phyloP scores from a whole-genome alignment of 169 alveolate species.

The Eimeria brunetti region DNA sequence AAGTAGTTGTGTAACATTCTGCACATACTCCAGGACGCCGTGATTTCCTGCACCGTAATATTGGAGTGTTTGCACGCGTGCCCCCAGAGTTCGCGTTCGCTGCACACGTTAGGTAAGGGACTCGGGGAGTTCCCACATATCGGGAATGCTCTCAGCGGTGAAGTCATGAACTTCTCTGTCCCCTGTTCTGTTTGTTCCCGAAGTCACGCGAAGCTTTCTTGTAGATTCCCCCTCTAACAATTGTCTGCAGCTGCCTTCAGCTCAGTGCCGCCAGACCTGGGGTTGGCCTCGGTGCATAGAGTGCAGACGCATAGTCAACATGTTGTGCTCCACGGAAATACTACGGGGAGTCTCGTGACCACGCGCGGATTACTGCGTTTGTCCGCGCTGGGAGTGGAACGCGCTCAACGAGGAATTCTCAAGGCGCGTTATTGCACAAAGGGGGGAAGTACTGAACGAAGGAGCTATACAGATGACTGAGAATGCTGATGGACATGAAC shows the following conservation, averaged over 20 bases:
- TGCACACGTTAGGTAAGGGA: neutral
- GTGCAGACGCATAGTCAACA: neutral
- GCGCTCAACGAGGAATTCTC: neutral
- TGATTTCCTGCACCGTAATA: neutral
- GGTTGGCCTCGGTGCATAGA: neutral
- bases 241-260: neutral
- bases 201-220: neutral
- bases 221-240: neutral
- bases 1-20: neutral
- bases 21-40: neutral
- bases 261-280: neutral
- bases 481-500: neutral
- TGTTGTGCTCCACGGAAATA: neutral
- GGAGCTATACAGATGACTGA: neutral
- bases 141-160: neutral
- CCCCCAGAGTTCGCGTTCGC: too few species aligned
- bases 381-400: neutral
- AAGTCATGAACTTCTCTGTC: neutral
- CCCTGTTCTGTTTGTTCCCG: neutral
- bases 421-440: neutral
- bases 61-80: neutral
- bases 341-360: neutral
- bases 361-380: neutral
- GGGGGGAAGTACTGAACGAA: neutral
- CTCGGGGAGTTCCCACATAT: too few species aligned